Conservation (phyloP, 2,329 filamentous ascomycete genomes). For the Hypomyces rosellus region DNA sequence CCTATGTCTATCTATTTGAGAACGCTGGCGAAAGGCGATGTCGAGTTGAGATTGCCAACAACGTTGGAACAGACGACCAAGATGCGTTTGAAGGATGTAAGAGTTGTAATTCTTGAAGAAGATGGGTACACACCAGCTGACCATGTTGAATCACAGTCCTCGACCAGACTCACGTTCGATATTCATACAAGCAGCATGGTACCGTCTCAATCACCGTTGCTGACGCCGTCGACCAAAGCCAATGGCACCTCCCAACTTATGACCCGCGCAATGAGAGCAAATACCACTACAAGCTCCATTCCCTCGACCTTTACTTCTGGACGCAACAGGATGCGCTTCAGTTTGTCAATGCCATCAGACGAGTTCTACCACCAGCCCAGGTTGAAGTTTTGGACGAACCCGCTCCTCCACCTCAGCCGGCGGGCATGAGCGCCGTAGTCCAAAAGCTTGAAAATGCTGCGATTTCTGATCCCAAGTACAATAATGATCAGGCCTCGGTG, state of each 20-base stretch:
- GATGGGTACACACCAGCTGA: constrained; percentile 15
- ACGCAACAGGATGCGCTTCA: constrained; percentile 63
- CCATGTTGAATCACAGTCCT: constrained; percentile 44
- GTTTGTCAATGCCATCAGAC: constrained; percentile 62
- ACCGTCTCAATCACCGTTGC: constrained; percentile 63
- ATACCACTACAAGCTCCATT: constrained; percentile 72
- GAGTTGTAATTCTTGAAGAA: constrained; percentile 21
- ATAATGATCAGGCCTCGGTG: constrained; percentile 1
- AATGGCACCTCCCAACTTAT: constrained; percentile 71
- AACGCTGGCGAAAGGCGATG: constrained; percentile 60
- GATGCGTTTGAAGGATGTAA: constrained; percentile 73
- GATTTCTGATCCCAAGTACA: constrained; percentile 52
- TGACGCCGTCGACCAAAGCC: constrained; percentile 42
- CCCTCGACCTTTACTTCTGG: constrained; percentile 75
- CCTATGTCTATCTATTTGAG: constrained; percentile 75
- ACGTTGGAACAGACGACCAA: constrained; percentile 66
- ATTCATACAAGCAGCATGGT: constrained; percentile 69
- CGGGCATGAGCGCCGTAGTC: constrained; percentile 61
- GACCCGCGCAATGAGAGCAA: constrained; percentile 69
- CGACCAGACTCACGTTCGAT: constrained; percentile 57
- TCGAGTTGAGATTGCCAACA: constrained; percentile 70
- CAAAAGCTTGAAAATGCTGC: constrained; percentile 67
- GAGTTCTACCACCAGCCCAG: constrained; percentile 55
- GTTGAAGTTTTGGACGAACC: constrained; percentile 62
- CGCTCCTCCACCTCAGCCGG: constrained; percentile 37